Conservation (phyloP, 768 basidiomycete genomes). For the Amanita thiersii region DNA sequence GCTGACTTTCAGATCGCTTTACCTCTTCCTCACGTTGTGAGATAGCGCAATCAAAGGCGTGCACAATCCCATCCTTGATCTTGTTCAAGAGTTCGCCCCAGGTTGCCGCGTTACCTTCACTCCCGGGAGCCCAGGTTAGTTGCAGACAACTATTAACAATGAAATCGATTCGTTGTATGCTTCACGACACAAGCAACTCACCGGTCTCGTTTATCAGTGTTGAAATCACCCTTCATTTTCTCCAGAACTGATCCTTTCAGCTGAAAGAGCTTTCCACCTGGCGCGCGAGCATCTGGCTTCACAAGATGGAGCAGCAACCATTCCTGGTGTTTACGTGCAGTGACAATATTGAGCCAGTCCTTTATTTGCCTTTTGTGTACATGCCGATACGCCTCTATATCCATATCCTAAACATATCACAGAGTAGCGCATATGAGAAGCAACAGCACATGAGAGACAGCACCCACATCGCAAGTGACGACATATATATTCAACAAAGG, state of each 20-base stretch:
- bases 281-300: conserved; percentile 55
- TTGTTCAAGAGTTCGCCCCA: conserved; percentile 89
- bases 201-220: conserved; percentile 82
- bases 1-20: conserved; percentile 79
- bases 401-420: conserved; percentile 37
- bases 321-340: conserved; percentile 75
- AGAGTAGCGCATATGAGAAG: conserved; percentile 7
- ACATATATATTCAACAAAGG: conserved; percentile 85
- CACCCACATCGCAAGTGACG: conserved; percentile 77
- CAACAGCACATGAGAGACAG: not conserved
- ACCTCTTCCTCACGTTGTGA: conserved; percentile 84
- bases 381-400: conserved; percentile 69
- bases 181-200: conserved; percentile 18
- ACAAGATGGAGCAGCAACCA: conserved; percentile 90
- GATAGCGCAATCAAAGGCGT: conserved; percentile 76
- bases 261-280: conserved; percentile 67
- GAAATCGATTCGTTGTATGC: not conserved
- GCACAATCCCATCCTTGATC: conserved; percentile 84
- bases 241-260: conserved; percentile 81
- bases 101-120: conserved; percentile 59
- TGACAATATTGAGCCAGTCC: conserved; percentile 75
- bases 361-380: conserved; percentile 80
- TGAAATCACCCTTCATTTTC: conserved; percentile 90
- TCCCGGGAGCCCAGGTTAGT: conserved; percentile 64
- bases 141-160: conserved; percentile 62